A percentile compares a stretch with the other conserved stretches of the same genome.
phyloP scores from a whole-genome alignment of 192 early-diverging fungal species.

The Umbelopsis sp. region DNA sequence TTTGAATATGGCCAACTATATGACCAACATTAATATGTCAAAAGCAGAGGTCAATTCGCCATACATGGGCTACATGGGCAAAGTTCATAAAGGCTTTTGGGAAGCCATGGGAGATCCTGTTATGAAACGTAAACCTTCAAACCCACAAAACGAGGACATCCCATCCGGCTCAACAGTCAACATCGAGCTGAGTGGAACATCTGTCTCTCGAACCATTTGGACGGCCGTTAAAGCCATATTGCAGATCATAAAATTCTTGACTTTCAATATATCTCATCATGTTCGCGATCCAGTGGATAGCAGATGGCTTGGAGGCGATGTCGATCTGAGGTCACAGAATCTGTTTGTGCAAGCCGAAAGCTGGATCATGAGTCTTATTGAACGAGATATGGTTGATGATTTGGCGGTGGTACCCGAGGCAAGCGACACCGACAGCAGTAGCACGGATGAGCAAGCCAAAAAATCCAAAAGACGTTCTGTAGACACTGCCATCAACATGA shows the following conservation, averaged over 20 bases:
- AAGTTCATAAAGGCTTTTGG: slow-evolving; percentile 57
- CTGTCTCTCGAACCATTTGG: slow-evolving; percentile 46
- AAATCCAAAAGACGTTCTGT: not conserved
- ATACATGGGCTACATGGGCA: slow-evolving; percentile 40
- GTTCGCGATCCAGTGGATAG: slow-evolving; percentile 56
- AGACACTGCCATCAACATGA: not conserved
- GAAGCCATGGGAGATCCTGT: slow-evolving; percentile 48
- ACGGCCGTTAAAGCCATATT: slow-evolving; percentile 45
- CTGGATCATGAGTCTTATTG: slow-evolving; percentile 30
- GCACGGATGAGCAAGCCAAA: slow-evolving; percentile 9
- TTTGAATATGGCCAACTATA: slow-evolving; percentile 57
- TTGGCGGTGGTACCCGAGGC: not conserved
- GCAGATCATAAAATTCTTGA: slow-evolving; percentile 43
- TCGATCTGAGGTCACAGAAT: slow-evolving; percentile 41
- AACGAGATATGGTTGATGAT: slow-evolving; percentile 16
- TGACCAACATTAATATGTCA: slow-evolving; percentile 48
- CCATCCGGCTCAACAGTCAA: slow-evolving; percentile 27
- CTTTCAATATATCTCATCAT: slow-evolving; percentile 44
- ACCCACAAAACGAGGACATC: not conserved
- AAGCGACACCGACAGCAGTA: slow-evolving; percentile 3
- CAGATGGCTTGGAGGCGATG: slow-evolving; percentile 45
- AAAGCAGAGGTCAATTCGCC: slow-evolving; percentile 26
- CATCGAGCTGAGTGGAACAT: slow-evolving; percentile 50
- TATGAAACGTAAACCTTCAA: slow-evolving; percentile 27
- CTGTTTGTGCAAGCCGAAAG: slow-evolving; percentile 49